Evolutionary conservation across 2,329 filamentous ascomycete genomes (phyloP), one percentile per base, ranked within the genome.

Genomic region (Calonectria pteridis): DNA sequence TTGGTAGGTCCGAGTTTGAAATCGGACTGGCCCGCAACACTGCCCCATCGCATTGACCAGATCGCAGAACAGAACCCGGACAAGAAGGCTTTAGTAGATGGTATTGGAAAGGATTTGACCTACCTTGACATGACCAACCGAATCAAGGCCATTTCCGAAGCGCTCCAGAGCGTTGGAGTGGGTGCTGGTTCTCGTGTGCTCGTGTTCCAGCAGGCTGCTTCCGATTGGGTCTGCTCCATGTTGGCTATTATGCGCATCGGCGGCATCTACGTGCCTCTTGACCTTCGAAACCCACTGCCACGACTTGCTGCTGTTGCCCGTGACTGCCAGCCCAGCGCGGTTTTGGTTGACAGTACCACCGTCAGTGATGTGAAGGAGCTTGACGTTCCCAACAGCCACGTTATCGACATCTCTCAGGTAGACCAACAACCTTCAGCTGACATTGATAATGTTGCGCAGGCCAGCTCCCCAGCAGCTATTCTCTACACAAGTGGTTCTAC

Each of bases 191-290:
- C 31, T 3, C 53, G 53, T 18, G 53, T 59, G 9, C 53, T 59
- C 4, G 53, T 59, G 14, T 59, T 23, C 53, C 53, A 59, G 13
- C 31, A 35, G n/a, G 20, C 53, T 3, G 20, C 53, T 3, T 23
- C 53, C 10, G 53, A 59, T n/a, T 59, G 53, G 53, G n/a, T 37
- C 6, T 59, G 53, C 3, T 59, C 53, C n/a, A 59, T 88, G 62
- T 79, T 88, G 10, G 87, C 84, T 23, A 86, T 88, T 49, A 73
- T 84, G 69, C 77, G 82, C 0, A 53, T 85, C 13, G 86, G 86
- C 0, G 82, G 75, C 2, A 76, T 82, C 1, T 85, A 85, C 50
- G 78, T 87, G 10, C 85, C 85, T 1, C 77, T 89, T 0, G 88
- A 89, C 67, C 58, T 80, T 0, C 73, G 78, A 0, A 82, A 78